phyloP scores from a whole-genome alignment of 257 asterid species.

The Petunia axillaris region DNA sequence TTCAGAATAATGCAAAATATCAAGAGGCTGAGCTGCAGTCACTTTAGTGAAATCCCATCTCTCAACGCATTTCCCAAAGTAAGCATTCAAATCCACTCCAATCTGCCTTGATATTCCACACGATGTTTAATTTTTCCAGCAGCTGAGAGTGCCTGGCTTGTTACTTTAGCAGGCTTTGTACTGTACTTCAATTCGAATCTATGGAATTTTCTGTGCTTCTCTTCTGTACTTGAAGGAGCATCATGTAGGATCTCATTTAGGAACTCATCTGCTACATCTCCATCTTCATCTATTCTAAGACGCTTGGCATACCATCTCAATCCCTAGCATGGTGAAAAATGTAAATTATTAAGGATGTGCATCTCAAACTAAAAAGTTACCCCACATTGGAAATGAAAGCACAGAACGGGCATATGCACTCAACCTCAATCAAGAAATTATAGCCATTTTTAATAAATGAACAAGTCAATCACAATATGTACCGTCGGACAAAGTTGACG shows the following conservation, averaged over 20 bases:
- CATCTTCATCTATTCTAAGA: slow-evolving; percentile 91
- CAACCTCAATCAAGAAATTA: background rate
- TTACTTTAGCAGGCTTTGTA: slow-evolving; percentile 67
- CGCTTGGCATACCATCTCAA: slow-evolving; percentile 82
- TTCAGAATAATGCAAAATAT: slow-evolving; percentile 12
- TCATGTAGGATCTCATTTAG: slow-evolving; percentile 61
- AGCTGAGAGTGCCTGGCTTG: slow-evolving; percentile 55
- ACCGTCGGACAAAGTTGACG: background rate
- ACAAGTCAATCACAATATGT: background rate
- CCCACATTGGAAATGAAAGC: background rate
- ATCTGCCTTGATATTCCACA: slow-evolving; percentile 71
- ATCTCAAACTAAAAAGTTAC: background rate
- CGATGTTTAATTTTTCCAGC: slow-evolving; percentile 71
- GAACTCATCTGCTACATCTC: slow-evolving; percentile 96
- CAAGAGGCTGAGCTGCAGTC: slow-evolving; percentile 13
- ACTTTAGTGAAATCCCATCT: background rate
- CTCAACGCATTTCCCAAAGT: background rate
- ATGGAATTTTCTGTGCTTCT: slow-evolving; percentile 44
- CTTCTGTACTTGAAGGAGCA: slow-evolving; percentile 35
- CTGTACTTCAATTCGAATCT: slow-evolving; percentile 63
- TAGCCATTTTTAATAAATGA: slow-evolving; percentile 2
- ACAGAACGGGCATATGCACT: background rate
- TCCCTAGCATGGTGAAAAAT: slow-evolving; percentile 54
- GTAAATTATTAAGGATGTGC: background rate
- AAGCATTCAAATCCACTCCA: slow-evolving; percentile 64